Evolutionary conservation across 2,329 filamentous ascomycete genomes (phyloP).

Genomic region (Diaporthe citrichinensis): DNA sequence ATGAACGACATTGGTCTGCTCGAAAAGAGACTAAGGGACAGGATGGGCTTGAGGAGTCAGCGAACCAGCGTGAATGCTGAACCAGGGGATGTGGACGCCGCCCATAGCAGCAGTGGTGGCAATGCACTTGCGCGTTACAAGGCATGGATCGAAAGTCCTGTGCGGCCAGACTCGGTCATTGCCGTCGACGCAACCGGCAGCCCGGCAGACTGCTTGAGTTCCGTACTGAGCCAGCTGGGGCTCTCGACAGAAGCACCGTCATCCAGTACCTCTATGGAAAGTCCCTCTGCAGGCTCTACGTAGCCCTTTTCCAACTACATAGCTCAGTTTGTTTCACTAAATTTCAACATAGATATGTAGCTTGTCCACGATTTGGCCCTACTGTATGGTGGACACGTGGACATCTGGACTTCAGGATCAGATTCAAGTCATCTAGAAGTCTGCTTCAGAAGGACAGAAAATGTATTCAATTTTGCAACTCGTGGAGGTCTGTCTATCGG

Average conservation of each 20-base stretch:
- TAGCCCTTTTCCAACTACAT: neutral
- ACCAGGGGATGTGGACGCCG: neutral
- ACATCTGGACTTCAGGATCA: no score
- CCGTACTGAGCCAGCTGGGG: neutral
- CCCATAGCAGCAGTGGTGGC: neutral
- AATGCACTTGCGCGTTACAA: neutral
- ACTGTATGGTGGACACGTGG: neutral
- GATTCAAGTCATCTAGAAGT: neutral
- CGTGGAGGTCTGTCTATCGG: neutral
- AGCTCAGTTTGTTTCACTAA: neutral
- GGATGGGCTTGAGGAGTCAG: neutral
- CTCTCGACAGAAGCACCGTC: neutral
- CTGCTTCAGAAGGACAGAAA: neutral
- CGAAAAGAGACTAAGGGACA: neutral
- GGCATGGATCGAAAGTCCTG: neutral
- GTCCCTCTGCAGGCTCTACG: no score
- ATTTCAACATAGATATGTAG: neutral
- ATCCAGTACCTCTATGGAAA: neutral
- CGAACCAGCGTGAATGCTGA: neutral
- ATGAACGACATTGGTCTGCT: neutral
- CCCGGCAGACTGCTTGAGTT: neutral
- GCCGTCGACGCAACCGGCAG: neutral
- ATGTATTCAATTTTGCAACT: neutral
- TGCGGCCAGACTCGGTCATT: neutral
- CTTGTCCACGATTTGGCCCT: no score